Evolutionary conservation across 257 asterid genomes (phyloP), one percentile per base, ranked within the genome.

Genomic region (Lantana camara): DNA sequence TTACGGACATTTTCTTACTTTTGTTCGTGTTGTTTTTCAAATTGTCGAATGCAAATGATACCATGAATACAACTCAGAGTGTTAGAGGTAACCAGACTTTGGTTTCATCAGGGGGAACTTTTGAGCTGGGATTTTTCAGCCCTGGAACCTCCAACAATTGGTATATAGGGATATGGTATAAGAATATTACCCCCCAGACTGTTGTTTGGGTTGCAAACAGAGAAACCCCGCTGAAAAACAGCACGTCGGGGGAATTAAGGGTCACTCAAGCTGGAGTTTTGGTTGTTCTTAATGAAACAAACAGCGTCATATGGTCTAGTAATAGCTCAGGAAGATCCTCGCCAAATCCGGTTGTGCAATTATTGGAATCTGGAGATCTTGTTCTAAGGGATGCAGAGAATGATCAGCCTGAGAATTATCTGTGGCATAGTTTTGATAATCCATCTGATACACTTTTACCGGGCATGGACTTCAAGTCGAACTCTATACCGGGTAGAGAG

Each of bases 391-490:
- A 75, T 40, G 60, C 76, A 67, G 60, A 75, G 49, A n/a, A n/a
- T n/a, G n/a, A n/a, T n/a, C n/a, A n/a, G n/a, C n/a, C n/a, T 4
- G 41, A 48, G 3, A 64, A 76, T 30, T 17, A 35, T 0, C 70
- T 38, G 12, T 38, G 82, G 82, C 82, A 78, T 60, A 81, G 87
- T 20, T 78, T 81, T 47, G 69, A 73, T 40, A 59, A 71, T 66
- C 82, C 84, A 7, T 55, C 75, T 0, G 75, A 78, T 20, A 75
- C 79, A 1, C 11, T 53, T 38, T 30, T 78, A 14, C 73, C 84
- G 1, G 29, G 32, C 5, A 27, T 27, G 32, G 32, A 27, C 5
- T 27, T 27, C 32, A 5, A 5, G 32, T 27, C 5, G 42, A 69
- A 82, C 51, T 65, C 66, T 5, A 29, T 8, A 6, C 75, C 82